Evolutionary conservation across 2,329 filamentous ascomycete genomes (phyloP), one percentile per base, ranked within the genome.

Genomic region (Xylariales sp.): DNA sequence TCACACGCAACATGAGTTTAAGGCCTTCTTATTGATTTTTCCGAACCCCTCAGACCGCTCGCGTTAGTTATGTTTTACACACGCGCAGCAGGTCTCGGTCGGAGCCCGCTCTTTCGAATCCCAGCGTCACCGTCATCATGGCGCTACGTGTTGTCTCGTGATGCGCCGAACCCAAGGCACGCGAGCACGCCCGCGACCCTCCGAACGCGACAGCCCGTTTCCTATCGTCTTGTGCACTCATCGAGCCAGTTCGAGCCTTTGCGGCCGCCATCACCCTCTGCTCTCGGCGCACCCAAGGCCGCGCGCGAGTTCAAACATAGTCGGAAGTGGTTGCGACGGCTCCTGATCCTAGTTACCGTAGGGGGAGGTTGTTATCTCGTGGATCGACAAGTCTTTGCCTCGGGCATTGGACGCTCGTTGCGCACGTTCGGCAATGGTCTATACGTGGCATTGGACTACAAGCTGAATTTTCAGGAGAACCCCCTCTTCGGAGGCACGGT

Each of bases 391-490:
- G 71, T 86, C 55, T 94, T 93, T 62, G 87, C 88, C 35, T 83
- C 86, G 1, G 84, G 87, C 11, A 66, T 95, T 18, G 79, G 76
- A 25, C 85, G 93, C 40, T 91, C 86, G 17, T 62, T 85, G 29
- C 83, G 85, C 29, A 96, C 93, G 0, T 95, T 97, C 59, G 73
- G 75, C 28, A 79, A 79, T 3, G 91, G 89, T 6, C 66, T 95
- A 10, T 56, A 90, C 31, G 85, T 95, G 13, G 91, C 90, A 1
- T 55, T 90, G 17, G 93, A 98, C 67, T 97, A 98, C 70, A 97
- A 96, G 67, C 70, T 97, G 61, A 97, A 98, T 64, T 98, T 98
- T 62, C 79, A 88, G 5, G 75, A 86, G 5, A 69, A 88, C 47
- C 90, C 91, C 6, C 75, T 82, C 39, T 75, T 83, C 34, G 88